Conservation (phyloP, 2,329 filamentous ascomycete genomes). For the Fusarium sp. region DNA sequence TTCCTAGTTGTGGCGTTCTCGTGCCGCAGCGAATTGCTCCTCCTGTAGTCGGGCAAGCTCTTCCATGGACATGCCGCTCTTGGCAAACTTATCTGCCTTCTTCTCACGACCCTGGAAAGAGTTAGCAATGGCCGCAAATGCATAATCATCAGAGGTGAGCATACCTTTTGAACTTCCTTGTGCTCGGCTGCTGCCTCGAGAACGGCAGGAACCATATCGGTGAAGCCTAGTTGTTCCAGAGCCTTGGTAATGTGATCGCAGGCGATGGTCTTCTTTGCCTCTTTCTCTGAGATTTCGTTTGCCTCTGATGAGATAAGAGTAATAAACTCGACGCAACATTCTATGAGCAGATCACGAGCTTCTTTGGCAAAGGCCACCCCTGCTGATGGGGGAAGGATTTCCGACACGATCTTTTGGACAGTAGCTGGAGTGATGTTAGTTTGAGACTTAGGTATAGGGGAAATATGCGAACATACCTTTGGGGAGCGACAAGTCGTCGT, state of each 20-base stretch:
- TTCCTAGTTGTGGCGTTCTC: slow-evolving; percentile 50
- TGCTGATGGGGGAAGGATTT: slow-evolving; percentile 81
- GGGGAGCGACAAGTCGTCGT: slow-evolving; percentile 72
- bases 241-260: slow-evolving; percentile 98
- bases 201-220: slow-evolving; percentile 90
- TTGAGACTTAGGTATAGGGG: neutral
- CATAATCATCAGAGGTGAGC: slow-evolving; percentile 44
- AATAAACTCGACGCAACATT: slow-evolving; percentile 99
- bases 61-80: slow-evolving; percentile 91
- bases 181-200: slow-evolving; percentile 88
- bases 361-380: slow-evolving; percentile 94
- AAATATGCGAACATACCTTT: slow-evolving; percentile 63
- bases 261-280: slow-evolving; percentile 98
- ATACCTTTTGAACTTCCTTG: slow-evolving; percentile 90
- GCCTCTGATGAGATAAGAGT: slow-evolving; percentile 98
- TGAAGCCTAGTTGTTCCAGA: slow-evolving; percentile 90
- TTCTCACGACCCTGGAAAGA: slow-evolving; percentile 83
- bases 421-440: slow-evolving; percentile 63
- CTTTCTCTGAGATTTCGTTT: slow-evolving; percentile 98
- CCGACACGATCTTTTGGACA: slow-evolving; percentile 88
- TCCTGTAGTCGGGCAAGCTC: slow-evolving; percentile 90
- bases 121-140: slow-evolving; percentile 54
- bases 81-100: slow-evolving; percentile 96
- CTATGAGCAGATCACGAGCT: slow-evolving; percentile 92
- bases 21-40: slow-evolving; percentile 86